Percentiles rank a stretch among this genome's conserved stretches.
Conservation (phyloP, 1,284 basidiomycete genomes). For the Crocinoboletus sp. region DNA sequence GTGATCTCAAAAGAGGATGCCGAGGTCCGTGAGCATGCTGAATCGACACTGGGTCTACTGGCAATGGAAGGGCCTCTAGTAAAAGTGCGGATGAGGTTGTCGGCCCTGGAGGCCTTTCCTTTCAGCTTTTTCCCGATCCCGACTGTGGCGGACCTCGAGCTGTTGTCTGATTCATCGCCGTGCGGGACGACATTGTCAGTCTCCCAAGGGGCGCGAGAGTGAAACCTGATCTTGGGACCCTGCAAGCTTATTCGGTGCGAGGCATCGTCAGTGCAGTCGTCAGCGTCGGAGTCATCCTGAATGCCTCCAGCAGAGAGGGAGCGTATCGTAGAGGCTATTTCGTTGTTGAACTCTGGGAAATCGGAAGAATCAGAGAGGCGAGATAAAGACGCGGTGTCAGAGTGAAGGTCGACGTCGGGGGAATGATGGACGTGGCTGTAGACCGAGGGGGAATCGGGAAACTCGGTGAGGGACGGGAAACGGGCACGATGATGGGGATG, state of each 20-base stretch:
- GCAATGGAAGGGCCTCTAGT: constrained; percentile 42
- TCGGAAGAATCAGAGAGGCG: constrained; percentile 46
- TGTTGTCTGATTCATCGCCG: constrained; percentile 42
- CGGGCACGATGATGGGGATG: constrained; percentile 36
- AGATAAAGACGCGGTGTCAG: constrained; percentile 26
- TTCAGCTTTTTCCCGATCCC: constrained; percentile 32
- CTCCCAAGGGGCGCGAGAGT: constrained; percentile 79
- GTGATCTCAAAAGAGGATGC: constrained; percentile 59
- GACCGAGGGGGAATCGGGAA: constrained; percentile 63
- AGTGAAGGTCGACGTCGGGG: constrained; percentile 28
- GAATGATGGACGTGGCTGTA: constrained; percentile 52
- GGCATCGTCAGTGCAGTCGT: constrained; percentile 37
- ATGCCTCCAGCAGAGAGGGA: constrained; percentile 30
- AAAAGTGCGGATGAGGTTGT: constrained; percentile 41
- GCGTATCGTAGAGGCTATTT: constrained; percentile 41
- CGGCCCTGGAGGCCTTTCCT: constrained; percentile 30
- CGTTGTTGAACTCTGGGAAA: constrained; percentile 58
- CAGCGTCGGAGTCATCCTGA: constrained; percentile 28
- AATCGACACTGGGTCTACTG: constrained; percentile 61
- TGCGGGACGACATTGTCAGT: constrained; percentile 44
- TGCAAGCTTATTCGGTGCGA: constrained; percentile 58
- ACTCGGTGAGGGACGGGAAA: constrained; percentile 51
- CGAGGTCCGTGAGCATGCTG: constrained; percentile 45
- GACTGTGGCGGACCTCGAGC: constrained; percentile 22
- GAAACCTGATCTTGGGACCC: constrained; percentile 75